phyloP scores from a whole-genome alignment of 1,284 basidiomycete species.

The Cryptococcus maquisensis region DNA sequence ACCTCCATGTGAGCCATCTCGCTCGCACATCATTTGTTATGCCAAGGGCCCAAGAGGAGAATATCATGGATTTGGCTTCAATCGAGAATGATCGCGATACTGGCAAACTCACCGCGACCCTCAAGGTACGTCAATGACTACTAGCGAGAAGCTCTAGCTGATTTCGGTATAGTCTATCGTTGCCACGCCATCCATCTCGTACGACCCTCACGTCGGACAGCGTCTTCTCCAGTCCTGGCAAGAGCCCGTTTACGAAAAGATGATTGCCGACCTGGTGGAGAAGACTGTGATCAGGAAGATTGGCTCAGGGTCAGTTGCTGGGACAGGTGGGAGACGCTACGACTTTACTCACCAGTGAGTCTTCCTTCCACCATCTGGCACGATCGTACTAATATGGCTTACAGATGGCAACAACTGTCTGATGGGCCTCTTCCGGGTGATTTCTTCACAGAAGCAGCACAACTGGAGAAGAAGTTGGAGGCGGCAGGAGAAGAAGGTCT shows the following conservation, averaged over 20 bases:
- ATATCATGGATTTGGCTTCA: not conserved
- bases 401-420: conserved; percentile 41
- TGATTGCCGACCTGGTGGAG: conserved; percentile 38
- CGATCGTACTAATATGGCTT: not conserved
- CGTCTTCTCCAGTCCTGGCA: conserved; percentile 58
- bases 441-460: conserved; percentile 63
- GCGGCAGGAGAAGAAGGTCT: conserved; percentile 37
- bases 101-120: conserved; percentile 59
- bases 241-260: conserved; percentile 56
- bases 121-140: conserved; percentile 57
- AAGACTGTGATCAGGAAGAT: conserved; percentile 31
- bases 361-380: not conserved
- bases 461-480: conserved; percentile 58
- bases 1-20: conserved; percentile 57
- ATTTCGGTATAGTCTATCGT: conserved; percentile 61
- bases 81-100: not conserved
- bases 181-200: conserved; percentile 63
- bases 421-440: conserved; percentile 61
- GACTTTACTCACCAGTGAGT: conserved; percentile 13
- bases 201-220: conserved; percentile 58
- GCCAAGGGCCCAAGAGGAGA: not conserved
- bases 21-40: not conserved
- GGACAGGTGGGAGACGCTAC: conserved; percentile 15
- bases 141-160: conserved; percentile 2
- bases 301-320: not conserved